phyloP scores from a whole-genome alignment of 805 yeast species.

The Dipodascopsis tothii region DNA sequence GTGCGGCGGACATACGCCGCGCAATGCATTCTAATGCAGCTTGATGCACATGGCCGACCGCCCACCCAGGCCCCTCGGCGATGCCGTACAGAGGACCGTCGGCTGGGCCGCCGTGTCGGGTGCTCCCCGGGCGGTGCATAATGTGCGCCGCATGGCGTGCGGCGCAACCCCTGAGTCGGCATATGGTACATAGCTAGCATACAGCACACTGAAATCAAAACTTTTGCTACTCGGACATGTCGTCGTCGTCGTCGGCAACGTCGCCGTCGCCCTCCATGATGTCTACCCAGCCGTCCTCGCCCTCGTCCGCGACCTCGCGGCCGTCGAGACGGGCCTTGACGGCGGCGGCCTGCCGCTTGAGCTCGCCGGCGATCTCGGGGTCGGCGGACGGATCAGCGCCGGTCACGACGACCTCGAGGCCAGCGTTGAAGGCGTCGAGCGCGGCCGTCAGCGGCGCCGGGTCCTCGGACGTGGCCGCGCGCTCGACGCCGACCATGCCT shows the following conservation, averaged over 20 bases:
- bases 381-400: not conserved
- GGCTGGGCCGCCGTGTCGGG: no score
- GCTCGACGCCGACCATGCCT: conserved; percentile 43
- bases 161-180: no score
- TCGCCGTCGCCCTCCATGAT: conserved; percentile 11
- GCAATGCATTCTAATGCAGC: no score
- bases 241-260: not conserved
- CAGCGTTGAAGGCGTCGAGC: not conserved
- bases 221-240: no score
- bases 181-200: no score
- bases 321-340: not conserved
- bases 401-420: not conserved
- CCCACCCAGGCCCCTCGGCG: no score
- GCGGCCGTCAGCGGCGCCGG: not conserved
- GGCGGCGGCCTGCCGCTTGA: not conserved
- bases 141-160: no score
- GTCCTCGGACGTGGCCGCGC: not conserved
- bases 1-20: no score
- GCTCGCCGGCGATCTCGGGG: not conserved
- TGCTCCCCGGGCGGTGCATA: no score
- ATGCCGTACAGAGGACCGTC: no score
- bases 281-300: conserved; percentile 17
- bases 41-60: no score
- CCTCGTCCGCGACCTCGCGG: not conserved
- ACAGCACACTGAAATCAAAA: no score